phyloP scores from a whole-genome alignment of 1,284 basidiomycete species.

The Phenoliferia sp. region DNA sequence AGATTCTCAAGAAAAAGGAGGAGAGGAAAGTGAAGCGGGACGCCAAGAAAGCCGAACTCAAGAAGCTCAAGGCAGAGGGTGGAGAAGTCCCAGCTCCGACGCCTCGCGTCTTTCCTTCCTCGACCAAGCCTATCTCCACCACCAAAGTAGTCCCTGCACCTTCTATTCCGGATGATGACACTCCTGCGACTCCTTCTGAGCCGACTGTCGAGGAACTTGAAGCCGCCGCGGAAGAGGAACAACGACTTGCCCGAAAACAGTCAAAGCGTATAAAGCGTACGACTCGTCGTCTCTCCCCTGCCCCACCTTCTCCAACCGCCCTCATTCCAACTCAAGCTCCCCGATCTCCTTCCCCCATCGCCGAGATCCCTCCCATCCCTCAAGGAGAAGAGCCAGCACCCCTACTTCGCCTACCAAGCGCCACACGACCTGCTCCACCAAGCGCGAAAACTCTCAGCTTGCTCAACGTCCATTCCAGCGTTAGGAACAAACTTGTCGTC shows the following conservation, averaged over 20 bases:
- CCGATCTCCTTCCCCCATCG: neutral
- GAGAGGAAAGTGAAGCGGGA: conserved; percentile 11
- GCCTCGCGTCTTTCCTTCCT: conserved; percentile 1
- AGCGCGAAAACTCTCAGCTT: conserved; percentile 61
- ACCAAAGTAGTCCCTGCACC: neutral
- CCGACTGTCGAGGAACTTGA: conserved; percentile 20
- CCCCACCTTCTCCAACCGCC: neutral
- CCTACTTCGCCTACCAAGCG: conserved; percentile 57
- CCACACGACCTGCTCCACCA: conserved; percentile 63
- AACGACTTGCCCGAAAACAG: conserved; percentile 10
- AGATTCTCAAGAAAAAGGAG: conserved; percentile 32
- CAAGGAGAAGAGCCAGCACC: conserved; percentile 7
- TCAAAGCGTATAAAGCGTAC: conserved; percentile 28
- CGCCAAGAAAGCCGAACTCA: conserved; percentile 34
- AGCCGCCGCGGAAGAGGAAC: conserved; percentile 18
- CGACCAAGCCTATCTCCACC: neutral
- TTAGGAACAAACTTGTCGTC: conserved; percentile 66
- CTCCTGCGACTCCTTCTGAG: conserved; percentile 19
- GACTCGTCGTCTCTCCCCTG: conserved; percentile 7
- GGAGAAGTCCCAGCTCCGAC: neutral
- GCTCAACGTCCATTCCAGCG: conserved; percentile 70
- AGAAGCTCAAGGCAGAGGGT: conserved; percentile 44
- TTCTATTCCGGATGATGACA: conserved; percentile 1
- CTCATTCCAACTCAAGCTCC: conserved; percentile 1
- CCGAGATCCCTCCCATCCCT: neutral